Conservation (phyloP, 2,329 filamentous ascomycete species). For the Colletotrichum ledebouriae region DNA sequence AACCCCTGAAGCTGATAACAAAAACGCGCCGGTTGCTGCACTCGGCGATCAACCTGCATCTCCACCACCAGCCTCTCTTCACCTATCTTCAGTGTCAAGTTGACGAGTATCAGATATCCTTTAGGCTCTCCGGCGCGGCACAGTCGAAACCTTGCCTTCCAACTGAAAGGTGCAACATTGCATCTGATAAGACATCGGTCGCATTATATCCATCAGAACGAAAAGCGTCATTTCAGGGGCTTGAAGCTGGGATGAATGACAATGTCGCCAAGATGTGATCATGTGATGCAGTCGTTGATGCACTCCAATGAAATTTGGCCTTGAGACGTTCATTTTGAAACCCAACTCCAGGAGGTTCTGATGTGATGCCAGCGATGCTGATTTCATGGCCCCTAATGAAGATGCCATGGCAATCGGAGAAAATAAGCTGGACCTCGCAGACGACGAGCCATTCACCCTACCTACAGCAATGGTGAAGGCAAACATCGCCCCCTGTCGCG, state of each 20-base stretch:
- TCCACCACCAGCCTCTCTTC: not conserved
- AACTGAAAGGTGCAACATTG: not conserved
- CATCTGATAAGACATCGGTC: not conserved
- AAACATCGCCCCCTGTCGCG: constrained; percentile 11
- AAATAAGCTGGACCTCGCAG: not conserved
- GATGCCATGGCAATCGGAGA: not conserved
- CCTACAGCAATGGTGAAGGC: constrained; percentile 2
- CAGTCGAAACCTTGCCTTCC: not conserved
- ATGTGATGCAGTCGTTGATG: not conserved
- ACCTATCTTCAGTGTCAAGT: not conserved
- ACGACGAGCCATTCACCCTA: not conserved
- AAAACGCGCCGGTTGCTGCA: not conserved
- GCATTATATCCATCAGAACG: not conserved
- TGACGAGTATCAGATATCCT: not conserved
- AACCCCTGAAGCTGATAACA: constrained; percentile 1
- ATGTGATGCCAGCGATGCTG: no score
- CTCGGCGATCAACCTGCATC: constrained; percentile 2
- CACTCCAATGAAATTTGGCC: not conserved
- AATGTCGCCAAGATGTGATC: not conserved
- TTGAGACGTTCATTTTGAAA: no score
- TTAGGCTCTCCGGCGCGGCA: not conserved
- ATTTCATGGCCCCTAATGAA: not conserved
- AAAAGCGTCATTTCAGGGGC: not conserved
- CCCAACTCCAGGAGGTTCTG: no score
- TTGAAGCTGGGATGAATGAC: not conserved